phyloP scores from a whole-genome alignment of 306 rosid species.

The Fragaria iinumae region DNA sequence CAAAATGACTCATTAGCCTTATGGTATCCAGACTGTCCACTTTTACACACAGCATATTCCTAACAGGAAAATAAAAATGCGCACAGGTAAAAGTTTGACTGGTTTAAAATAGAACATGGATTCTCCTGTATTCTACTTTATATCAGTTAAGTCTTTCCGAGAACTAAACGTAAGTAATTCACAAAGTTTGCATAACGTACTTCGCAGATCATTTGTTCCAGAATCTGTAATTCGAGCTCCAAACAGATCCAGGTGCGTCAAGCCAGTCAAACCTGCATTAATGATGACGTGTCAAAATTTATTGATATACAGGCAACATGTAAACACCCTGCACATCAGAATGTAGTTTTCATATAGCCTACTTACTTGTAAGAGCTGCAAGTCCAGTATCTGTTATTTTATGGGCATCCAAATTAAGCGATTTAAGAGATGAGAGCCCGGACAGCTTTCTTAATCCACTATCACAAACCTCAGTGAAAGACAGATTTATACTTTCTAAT shows the following conservation, averaged over 20 bases:
- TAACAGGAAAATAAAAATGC: background rate
- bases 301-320: background rate
- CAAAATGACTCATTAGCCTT: background rate
- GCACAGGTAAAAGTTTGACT: background rate
- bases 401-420: constrained; percentile 89
- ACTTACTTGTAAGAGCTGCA: constrained; percentile 75
- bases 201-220: constrained; percentile 70
- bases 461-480: constrained; percentile 73
- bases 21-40: background rate
- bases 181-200: constrained; percentile 43
- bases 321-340: constrained; percentile 2
- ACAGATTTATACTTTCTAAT: constrained; percentile 82
- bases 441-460: constrained; percentile 66
- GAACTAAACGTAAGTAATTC: background rate
- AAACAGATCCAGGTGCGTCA: constrained; percentile 87
- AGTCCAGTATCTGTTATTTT: constrained; percentile 84
- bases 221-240: constrained; percentile 86
- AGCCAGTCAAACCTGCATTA: constrained; percentile 76
- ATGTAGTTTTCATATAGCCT: constrained; percentile 1
- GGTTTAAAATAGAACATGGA: background rate
- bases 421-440: constrained; percentile 80
- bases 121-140: background rate
- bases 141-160: background rate
- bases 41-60: background rate
- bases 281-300: background rate